Evolutionary conservation across 2,329 filamentous ascomycete genomes (phyloP).

Genomic region (Penicillium sp.): DNA sequence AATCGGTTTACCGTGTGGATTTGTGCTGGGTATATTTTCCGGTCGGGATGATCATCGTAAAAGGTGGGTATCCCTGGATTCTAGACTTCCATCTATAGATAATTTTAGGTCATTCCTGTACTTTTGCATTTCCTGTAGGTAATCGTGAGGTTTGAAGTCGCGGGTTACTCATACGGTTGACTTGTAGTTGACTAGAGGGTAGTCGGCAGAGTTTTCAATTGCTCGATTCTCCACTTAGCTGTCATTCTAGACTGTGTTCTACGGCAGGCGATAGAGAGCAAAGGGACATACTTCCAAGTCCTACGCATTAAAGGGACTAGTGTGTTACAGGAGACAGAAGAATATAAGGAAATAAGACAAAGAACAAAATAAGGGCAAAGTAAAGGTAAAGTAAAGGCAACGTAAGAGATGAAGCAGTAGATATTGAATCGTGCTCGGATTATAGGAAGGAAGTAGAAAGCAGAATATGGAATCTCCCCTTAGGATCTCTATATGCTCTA

Average conservation of each 20-base stretch:
- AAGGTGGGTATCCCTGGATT: neutral
- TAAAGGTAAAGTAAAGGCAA: too few relatives aligned
- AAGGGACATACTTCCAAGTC: neutral
- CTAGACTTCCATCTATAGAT: neutral
- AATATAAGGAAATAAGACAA: too few relatives aligned
- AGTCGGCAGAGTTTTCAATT: neutral
- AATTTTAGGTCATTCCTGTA: neutral
- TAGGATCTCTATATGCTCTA: too few relatives aligned
- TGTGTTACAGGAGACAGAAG: too few relatives aligned
- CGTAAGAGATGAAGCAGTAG: too few relatives aligned
- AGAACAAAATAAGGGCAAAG: too few relatives aligned
- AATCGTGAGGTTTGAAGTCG: neutral
- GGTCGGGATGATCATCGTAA: neutral
- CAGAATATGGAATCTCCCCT: too few relatives aligned
- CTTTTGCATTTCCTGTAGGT: neutral
- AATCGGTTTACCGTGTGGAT: slow-evolving; percentile 1
- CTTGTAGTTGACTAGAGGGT: neutral
- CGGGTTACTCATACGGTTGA: neutral
- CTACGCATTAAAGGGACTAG: too few relatives aligned
- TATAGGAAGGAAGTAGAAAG: too few relatives aligned
- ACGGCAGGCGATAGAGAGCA: neutral
- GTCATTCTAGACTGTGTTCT: neutral
- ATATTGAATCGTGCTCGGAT: too few relatives aligned
- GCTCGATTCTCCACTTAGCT: neutral
- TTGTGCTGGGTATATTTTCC: neutral